Percentiles rank a stretch among this genome's conserved stretches.
Evolutionary conservation across 768 basidiomycete genomes (phyloP).

Genomic region (Mycena polygramma): DNA sequence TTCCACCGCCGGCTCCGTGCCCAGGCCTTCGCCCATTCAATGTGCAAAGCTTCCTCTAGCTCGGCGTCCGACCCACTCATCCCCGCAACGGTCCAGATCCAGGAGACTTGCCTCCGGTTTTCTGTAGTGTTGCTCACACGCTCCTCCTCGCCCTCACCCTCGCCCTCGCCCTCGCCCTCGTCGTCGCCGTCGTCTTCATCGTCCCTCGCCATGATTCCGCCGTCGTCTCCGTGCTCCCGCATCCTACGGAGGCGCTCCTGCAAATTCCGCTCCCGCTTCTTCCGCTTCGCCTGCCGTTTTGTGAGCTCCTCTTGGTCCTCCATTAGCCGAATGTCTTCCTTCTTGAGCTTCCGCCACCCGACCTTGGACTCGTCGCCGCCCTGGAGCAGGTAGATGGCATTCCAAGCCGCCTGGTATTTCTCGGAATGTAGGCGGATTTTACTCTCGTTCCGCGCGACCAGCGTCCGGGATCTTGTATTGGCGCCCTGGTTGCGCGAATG

Average conservation of each 20-base stretch:
- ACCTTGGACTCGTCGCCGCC: neutral
- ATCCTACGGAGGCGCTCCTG: neutral
- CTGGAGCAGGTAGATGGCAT: neutral
- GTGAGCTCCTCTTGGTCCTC: constrained; percentile 12
- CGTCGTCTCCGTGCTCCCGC: neutral
- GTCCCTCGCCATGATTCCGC: neutral
- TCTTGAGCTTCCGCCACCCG: neutral
- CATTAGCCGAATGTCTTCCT: neutral
- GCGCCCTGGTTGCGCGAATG: constrained; percentile 19
- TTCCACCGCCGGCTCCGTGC: neutral
- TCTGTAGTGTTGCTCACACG: neutral
- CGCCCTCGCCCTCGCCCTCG: too few relatives aligned
- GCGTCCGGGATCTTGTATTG: constrained; percentile 20
- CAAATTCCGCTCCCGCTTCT: too few relatives aligned
- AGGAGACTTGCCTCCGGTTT: constrained; percentile 6
- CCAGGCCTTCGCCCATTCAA: constrained; percentile 1
- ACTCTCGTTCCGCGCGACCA: neutral
- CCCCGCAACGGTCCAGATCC: constrained; percentile 32
- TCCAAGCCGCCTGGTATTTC: neutral
- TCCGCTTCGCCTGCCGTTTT: neutral
- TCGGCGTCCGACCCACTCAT: neutral
- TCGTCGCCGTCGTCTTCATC: neutral
- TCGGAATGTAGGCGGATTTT: neutral
- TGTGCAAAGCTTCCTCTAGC: constrained; percentile 5
- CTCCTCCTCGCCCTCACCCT: too few relatives aligned